A percentile compares a stretch with the other conserved stretches of the same genome.
Evolutionary conservation across 371 early-diverging fungal species (phyloP).

Genomic region (Parasitella parasitica): DNA sequence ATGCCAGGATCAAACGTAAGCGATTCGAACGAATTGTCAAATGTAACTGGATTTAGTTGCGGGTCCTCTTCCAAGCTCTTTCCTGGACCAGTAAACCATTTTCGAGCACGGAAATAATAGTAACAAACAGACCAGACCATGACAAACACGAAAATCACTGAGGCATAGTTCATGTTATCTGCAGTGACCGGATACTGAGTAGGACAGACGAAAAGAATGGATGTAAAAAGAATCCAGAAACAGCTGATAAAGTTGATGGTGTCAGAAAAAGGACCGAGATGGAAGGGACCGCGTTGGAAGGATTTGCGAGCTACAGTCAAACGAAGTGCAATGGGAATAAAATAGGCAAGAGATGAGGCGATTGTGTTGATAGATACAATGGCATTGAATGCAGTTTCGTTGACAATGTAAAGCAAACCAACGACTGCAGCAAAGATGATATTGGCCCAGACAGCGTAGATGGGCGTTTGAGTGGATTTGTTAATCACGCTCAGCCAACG

Average conservation of each 20-base stretch:
- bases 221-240: conserved; percentile 60
- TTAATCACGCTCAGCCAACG: conserved; percentile 47
- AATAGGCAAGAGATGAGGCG: conserved; percentile 66
- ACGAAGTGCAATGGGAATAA: conserved; percentile 57
- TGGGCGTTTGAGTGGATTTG: conserved; percentile 28
- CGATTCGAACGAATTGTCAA: conserved; percentile 16
- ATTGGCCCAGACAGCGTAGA: conserved; percentile 36
- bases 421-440: conserved; percentile 30
- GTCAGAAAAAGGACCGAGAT: conserved; percentile 57
- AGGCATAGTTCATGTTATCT: conserved; percentile 49
- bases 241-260: conserved; percentile 51
- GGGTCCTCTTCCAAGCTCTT: conserved; percentile 34
- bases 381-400: conserved; percentile 51
- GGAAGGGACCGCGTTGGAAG: conserved; percentile 59
- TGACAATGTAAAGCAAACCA: conserved; percentile 42
- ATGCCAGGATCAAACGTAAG: background rate
- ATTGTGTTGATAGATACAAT: conserved; percentile 65
- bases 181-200: conserved; percentile 56
- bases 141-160: conserved; percentile 33
- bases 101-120: conserved; percentile 47
- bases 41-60: conserved; percentile 16
- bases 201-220: conserved; percentile 64
- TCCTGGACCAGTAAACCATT: conserved; percentile 56
- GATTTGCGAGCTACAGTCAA: conserved; percentile 45
- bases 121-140: conserved; percentile 34